Evolutionary conservation across 1,284 basidiomycete species (phyloP), one percentile per base, ranked within the genome.

Genomic region (Clitocybe nebularis): DNA sequence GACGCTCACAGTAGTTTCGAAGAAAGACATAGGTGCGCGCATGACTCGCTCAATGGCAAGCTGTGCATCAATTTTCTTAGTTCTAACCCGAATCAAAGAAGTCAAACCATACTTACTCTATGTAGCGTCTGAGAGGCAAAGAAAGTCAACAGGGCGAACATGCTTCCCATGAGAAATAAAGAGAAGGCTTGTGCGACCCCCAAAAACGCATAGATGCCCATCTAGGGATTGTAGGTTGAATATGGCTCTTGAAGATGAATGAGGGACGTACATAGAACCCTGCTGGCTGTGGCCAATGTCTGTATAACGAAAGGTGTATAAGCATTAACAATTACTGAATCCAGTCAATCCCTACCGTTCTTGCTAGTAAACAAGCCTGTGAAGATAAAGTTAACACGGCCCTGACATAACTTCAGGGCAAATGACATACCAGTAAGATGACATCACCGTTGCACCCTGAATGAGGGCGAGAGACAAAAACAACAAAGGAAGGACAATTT

Each of bases 21-120:
- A 93, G 71, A 92, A 93, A 3, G 79, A 79, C 81, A 91, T 91
- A 0, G 90, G 90, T 0, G 87, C 84, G 51, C 79, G 73, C 66
- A 81, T 75, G 29, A 90, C 73, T 21, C 81, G 73, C 4, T 67
- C 61, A 44, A 88, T 80, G 1, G 85, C 79, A 32, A 60, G 63
- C 69, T 76, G 56, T 30, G 20, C 69, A 67, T 54, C 69, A 69
- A 52, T 46, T 54, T 41, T 48, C 35, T 11, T 8, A 13, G 2
- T 16, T 25, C 5, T 20, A 20, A 22, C 13, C 79, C 80, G 48
- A 84, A 83, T 50, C 81, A 8, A 5, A 19, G 4, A 14, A 37
- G 16, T 36, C n/a, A 47, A 38, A 41, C 39, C 14, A 3, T 8
- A 47, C 62, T 39, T 30, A 67, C 58, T 43, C 53, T 59, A 48